These are phyloP conservation scores for Candida glucosophila DNA, from an alignment of 1,139 yeast genomes.

Conservation along the genomic window DNA sequence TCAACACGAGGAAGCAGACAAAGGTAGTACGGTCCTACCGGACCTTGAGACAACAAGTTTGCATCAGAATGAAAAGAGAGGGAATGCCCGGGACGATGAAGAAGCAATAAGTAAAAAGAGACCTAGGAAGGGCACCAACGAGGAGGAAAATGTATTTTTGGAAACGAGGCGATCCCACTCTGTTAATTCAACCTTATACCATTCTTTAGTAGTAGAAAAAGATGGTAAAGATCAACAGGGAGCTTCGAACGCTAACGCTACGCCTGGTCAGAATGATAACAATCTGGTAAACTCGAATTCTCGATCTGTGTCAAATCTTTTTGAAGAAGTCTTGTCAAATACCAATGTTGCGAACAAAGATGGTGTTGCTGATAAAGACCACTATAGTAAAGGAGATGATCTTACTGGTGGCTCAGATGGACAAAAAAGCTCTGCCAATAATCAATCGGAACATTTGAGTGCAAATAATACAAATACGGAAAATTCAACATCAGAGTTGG, in stretches of 20 bases:
- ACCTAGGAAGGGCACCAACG: too few species aligned
- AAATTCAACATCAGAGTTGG: conserved; percentile 24
- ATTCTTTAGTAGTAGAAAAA: conserved; percentile 14
- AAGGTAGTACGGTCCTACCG: conserved; percentile 8
- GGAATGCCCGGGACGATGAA: too few species aligned
- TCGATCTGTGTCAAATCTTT: conserved; percentile 22
- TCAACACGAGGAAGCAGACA: too few species aligned
- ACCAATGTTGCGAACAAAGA: conserved; percentile 3
- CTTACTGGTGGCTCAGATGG: conserved; percentile 3
- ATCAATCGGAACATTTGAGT: conserved; percentile 4
- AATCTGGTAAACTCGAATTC: conserved; percentile 11
- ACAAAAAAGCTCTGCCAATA: conserved; percentile 3
- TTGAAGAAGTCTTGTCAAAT: conserved; percentile 18
- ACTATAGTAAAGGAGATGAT: too few species aligned
- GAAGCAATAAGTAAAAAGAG: too few species aligned
- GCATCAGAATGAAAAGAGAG: conserved; percentile 4
- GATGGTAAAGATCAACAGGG: conserved; percentile 3
- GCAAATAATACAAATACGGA: too few species aligned
- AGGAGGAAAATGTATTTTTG: conserved; percentile 24
- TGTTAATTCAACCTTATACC: conserved; percentile 22
- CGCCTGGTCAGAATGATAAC: conserved; percentile 3
- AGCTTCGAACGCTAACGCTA: too few species aligned
- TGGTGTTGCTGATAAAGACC: too few species aligned
- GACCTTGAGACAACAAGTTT: conserved; percentile 17
- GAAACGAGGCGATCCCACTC: conserved; percentile 16